Base-by-base conservation (phyloP, 2,329 filamentous ascomycete genomes). In the Neonectria sp. region DNA sequence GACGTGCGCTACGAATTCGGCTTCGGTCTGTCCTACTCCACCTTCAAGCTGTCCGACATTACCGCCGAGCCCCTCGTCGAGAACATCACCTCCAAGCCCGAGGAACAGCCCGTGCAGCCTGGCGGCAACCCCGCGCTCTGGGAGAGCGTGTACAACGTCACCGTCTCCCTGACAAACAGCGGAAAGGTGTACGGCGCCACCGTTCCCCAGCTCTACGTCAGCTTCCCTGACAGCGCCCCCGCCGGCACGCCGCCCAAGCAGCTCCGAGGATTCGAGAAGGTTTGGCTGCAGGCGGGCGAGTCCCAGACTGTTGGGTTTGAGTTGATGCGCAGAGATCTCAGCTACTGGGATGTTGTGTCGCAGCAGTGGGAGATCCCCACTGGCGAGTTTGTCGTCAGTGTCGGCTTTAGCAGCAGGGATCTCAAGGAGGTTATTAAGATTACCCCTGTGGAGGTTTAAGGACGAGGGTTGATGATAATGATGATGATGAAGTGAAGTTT, bases 21-120 rank as follows among this genome's bases (percentile, higher is more conserved):
- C 31, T 91, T 87, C 73, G 92, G 92, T 0, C 85, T 94, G 0
- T 90, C 88, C 0, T 93, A 93, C 81, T 91, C 91, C 15, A 88
- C 84, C 13, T 92, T 91, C 75, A 80, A 83, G 45, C 84, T 89
- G 70, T 84, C 85, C 13, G 58, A 75, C 67, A 73, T 78, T 35
- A 63, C 64, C 21, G 73, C 73, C 25, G 73, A 69, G 60, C 64
- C 71, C 45, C 64, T 69, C 21, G 66, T 53, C 13, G 65, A 73
- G 21, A 68, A 60, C 55, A 72, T 81, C 63, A 75, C 77, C 24
- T 69, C 79, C 43, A 61, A 56, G 37, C 78, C 79, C 13, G 77
- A 77, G 52, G 62, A 71, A 21, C 73, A 64, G 13, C 60, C 68
- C 43, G 66, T 80, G 24, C 73, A 80, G 64, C 86, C 88, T 15